Evolutionary conservation across 1,284 basidiomycete species (phyloP), one percentile per base, ranked within the genome.

Genomic region (Phaffia rhodozyma): DNA sequence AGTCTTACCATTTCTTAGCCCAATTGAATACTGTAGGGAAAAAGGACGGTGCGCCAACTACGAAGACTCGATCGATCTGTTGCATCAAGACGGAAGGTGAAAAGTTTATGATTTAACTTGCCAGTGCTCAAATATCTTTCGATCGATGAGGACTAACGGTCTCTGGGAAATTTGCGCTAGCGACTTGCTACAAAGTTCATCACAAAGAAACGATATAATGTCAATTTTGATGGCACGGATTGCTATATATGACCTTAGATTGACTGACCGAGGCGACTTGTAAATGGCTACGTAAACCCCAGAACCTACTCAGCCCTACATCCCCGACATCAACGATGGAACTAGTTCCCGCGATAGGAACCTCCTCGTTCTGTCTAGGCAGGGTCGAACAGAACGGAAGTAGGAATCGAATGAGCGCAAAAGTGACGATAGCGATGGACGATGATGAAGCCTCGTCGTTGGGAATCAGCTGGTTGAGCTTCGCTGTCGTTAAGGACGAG

Each of bases 1-100:
- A 18, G 2, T 27, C 57, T 20, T 20, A 60, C 64, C 64, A 66
- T 43, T 66, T 66, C 55, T 66, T 66, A 30, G 60, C 64, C 64
- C 64, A 66, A 58, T 62, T 62, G 51, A 58, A 66, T 4, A 66
- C 64, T 13, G 64, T 66, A 38, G 64, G 64, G 60, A 66, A 66
- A 53, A 66, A 66, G 21, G 64, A 66, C 7, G 64, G 64, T 29
- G 64, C 64, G 27, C 64, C 64, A 21, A 66, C 60, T 29, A 66
- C 64, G 27, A 62, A 62, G n/a, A 66, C 64, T 25, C 64, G 64
- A 51, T 62, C 64, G 43, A 66, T 66, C 53, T 61, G 52, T 43
- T 43, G 13, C 13, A 43, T 43, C 38, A 9, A 55, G 25, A 43
- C 13, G n/a, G 23, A 47, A 30, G 1, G 23, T 1, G 20, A 29